Evolutionary conservation across 768 basidiomycete genomes (phyloP), one percentile per base, ranked within the genome.

Genomic region (Hericium rajendrae): DNA sequence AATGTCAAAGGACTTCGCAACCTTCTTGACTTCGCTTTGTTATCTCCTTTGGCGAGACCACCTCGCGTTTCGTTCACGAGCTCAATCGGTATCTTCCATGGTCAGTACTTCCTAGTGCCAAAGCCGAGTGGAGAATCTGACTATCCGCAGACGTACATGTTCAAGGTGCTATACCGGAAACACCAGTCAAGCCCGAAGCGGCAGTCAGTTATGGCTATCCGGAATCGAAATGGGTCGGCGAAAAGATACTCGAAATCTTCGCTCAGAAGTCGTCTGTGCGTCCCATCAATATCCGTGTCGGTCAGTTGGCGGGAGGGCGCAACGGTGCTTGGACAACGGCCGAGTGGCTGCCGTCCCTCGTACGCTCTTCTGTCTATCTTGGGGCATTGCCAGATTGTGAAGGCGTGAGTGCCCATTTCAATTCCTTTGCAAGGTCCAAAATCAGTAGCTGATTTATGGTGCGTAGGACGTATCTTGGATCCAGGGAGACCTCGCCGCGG

Each of bases 191-290:
- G 3, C 20, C 49, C 15, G 24, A 24, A 37, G 16, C 24, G 13
- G 49, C 49, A 20, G 49, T 51, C 22, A n/a, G 49, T 18, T 52
- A 54, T 1, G 66, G 66, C 3, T 67, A 67, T 39, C 57, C 63
- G 6, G 66, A 67, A 38, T 62, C 64, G 20, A 69, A 69, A 54
- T 66, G 60, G 60, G 26, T 62, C 40, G 54, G 55, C 16, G 60
- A 64, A 51, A 59, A 59, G 20, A 51, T 51, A n/a, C 49, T 51
- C 49, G 24, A 51, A 10, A 51, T 24, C 24, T 18, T 24, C 16
- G 49, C 49, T 16, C 18, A 20, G 49, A 51, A 26, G 24, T 22
- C 49, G 3, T 20, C 49, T 12, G 20, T 51, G 49, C 49, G 49
- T 24, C 49, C 49, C 22, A 26, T 51, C 9, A n/a, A 12, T 24